Conservation (phyloP, 1,284 basidiomycete species). For the Sporisorium reilianum region DNA sequence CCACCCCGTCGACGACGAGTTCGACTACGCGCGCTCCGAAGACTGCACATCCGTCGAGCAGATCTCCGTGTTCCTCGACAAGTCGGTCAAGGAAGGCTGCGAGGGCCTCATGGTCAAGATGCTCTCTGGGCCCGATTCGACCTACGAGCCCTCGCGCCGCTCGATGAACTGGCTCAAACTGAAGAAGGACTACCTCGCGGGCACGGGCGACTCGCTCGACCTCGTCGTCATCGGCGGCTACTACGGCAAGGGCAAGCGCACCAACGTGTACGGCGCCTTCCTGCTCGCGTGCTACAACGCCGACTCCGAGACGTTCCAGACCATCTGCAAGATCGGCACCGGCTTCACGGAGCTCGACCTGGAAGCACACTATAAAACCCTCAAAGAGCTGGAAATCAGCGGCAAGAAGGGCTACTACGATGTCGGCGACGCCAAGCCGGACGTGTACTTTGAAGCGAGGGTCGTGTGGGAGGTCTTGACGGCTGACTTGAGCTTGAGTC, state of each 20-base stretch:
- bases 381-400: slow-evolving; percentile 82
- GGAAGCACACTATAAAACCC: slow-evolving; percentile 82
- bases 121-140: slow-evolving; percentile 88
- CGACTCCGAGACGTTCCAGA: slow-evolving; percentile 65
- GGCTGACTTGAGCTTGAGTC: slow-evolving; percentile 94
- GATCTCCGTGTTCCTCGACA: slow-evolving; percentile 93
- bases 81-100: slow-evolving; percentile 96
- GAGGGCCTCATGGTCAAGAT: slow-evolving; percentile 99
- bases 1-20: slow-evolving; percentile 85
- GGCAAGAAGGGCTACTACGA: slow-evolving; percentile 74
- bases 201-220: slow-evolving; percentile 96
- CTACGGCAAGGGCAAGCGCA: slow-evolving; percentile 97
- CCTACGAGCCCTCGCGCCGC: slow-evolving; percentile 92
- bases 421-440: slow-evolving; percentile 72
- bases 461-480: slow-evolving; percentile 98
- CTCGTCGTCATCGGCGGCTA: slow-evolving; percentile 96
- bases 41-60: slow-evolving; percentile 92
- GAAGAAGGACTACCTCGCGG: slow-evolving; percentile 76
- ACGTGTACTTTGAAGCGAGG: slow-evolving; percentile 66
- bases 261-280: slow-evolving; percentile 71
- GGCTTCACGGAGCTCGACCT: slow-evolving; percentile 91
- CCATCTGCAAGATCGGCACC: slow-evolving; percentile 92
- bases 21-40: slow-evolving; percentile 89
- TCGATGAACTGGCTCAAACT: slow-evolving; percentile 96
- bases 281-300: slow-evolving; percentile 65